These are phyloP conservation scores for Claviceps digitariae DNA, from an alignment of 2,329 filamentous ascomycete species.

Conservation along the genomic window DNA sequence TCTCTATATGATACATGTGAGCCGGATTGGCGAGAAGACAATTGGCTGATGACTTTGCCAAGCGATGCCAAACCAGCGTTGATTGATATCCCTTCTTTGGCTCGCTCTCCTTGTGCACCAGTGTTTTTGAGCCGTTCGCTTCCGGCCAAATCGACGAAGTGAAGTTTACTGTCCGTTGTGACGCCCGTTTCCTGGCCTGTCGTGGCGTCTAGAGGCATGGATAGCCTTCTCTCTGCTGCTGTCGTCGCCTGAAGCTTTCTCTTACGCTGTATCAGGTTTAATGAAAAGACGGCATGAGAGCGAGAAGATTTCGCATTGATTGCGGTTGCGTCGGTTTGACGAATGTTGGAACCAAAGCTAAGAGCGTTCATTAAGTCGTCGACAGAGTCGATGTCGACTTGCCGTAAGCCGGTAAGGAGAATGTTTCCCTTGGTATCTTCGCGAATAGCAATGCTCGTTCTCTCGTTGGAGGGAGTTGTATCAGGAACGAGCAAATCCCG, in stretches of 20 bases:
- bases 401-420: conserved; percentile 75
- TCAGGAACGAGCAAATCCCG: conserved; percentile 81
- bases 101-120: conserved; percentile 83
- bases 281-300: conserved; percentile 91
- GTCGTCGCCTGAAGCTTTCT: conserved; percentile 37
- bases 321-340: conserved; percentile 91
- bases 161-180: conserved; percentile 93
- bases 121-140: conserved; percentile 97
- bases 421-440: conserved; percentile 94
- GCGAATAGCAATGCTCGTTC: conserved; percentile 73
- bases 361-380: conserved; percentile 83
- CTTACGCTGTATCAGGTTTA: conserved; percentile 85
- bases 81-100: conserved; percentile 94
- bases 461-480: conserved; percentile 51
- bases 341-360: conserved; percentile 84
- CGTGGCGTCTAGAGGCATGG: conserved; percentile 72
- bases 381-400: conserved; percentile 78
- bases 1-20: conserved; percentile 95
- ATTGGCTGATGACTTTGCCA: conserved; percentile 95
- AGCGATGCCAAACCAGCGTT: conserved; percentile 90
- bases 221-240: conserved; percentile 68
- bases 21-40: conserved; percentile 77
- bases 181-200: conserved; percentile 51
- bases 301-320: conserved; percentile 97
- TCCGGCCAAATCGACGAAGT: conserved; percentile 95